Percentiles rank a stretch among this genome's conserved stretches.
These are phyloP conservation scores for Trichosanthes truncata DNA, from an alignment of 306 rosid genomes.

Conservation along the genomic window DNA sequence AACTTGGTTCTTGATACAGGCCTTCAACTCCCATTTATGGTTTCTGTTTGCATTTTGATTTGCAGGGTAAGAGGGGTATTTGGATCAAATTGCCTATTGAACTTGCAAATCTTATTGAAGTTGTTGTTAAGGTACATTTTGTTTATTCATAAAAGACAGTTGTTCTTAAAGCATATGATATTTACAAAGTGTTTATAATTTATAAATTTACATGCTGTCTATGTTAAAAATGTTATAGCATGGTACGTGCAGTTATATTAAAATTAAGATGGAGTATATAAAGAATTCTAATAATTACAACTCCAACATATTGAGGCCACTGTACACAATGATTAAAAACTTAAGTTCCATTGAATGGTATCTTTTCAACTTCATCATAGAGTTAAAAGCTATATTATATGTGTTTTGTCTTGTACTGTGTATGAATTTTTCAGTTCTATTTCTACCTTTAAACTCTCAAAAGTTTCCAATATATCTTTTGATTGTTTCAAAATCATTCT, in stretches of 20 bases:
- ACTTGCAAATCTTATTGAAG: slow-evolving; percentile 46
- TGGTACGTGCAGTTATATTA: background rate
- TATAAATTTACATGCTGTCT: background rate
- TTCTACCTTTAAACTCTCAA: background rate
- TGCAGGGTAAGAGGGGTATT: slow-evolving; percentile 70
- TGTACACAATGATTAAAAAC: background rate
- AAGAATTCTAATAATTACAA: background rate
- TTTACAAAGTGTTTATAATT: background rate
- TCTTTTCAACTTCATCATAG: background rate
- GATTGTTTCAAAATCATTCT: background rate
- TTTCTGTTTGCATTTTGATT: background rate
- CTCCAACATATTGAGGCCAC: background rate
- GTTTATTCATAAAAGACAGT: background rate
- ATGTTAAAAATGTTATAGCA: background rate
- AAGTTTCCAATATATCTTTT: background rate
- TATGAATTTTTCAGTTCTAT: background rate
- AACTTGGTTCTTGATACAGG: background rate
- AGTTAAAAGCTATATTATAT: background rate
- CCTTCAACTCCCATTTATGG: background rate
- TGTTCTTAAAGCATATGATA: background rate
- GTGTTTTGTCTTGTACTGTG: background rate
- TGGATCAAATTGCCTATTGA: slow-evolving; percentile 68
- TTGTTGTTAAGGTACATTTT: slow-evolving; percentile 48
- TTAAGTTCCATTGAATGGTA: background rate
- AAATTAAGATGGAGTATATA: background rate